Percentiles rank a stretch among this genome's conserved stretches.
These are phyloP conservation scores for Diaporthe ilicicola DNA, from an alignment of 2,329 filamentous ascomycete species.

Conservation along the genomic window DNA sequence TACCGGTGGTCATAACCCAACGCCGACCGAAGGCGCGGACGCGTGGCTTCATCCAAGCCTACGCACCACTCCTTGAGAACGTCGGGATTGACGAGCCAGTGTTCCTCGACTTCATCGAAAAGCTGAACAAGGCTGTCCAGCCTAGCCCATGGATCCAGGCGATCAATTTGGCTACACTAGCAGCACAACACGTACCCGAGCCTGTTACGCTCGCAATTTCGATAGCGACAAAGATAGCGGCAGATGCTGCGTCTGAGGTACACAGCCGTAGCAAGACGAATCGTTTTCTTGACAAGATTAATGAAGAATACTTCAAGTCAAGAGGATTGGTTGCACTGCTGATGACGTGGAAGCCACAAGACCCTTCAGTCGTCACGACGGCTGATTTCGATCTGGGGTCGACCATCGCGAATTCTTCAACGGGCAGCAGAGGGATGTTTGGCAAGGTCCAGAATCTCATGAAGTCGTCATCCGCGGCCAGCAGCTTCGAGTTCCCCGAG, in stretches of 20 bases:
- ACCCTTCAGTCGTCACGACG: constrained; percentile 38
- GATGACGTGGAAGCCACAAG: constrained; percentile 59
- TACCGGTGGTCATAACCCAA: constrained; percentile 61
- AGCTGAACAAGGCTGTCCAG: constrained; percentile 52
- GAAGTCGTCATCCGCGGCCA: constrained; percentile 47
- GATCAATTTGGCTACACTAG: constrained; percentile 51
- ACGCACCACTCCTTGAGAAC: constrained; percentile 56
- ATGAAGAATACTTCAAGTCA: constrained; percentile 64
- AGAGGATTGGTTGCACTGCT: constrained; percentile 60
- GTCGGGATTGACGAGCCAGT: constrained; percentile 56
- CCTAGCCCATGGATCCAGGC: constrained; percentile 47
- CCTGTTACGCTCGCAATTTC: constrained; percentile 52
- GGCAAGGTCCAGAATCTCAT: constrained; percentile 44
- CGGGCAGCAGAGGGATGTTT: constrained; percentile 27
- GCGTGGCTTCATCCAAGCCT: constrained; percentile 62
- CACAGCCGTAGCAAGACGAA: constrained; percentile 55
- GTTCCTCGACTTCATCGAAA: constrained; percentile 58
- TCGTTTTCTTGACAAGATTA: constrained; percentile 63
- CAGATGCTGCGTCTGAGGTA: constrained; percentile 50
- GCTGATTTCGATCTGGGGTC: constrained; percentile 45
- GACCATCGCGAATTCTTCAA: constrained; percentile 44
- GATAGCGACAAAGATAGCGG: constrained; percentile 52
- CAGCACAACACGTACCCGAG: constrained; percentile 48
- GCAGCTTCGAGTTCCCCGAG: constrained; percentile 52
- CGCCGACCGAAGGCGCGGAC: constrained; percentile 56